phyloP scores from a whole-genome alignment of 805 yeast genomes.

The Teunomyces pallodes region DNA sequence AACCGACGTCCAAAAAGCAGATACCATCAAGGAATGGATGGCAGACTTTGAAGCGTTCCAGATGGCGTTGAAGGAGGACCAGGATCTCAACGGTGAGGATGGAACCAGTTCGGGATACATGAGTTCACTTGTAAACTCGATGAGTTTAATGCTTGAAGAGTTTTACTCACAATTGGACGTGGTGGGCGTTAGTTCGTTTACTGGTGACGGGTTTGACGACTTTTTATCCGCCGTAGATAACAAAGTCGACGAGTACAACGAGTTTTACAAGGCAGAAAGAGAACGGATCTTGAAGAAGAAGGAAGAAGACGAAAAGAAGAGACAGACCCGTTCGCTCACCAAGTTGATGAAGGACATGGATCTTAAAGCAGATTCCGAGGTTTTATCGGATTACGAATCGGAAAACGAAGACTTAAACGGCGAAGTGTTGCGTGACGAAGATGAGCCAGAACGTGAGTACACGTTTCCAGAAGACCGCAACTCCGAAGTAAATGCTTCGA shows the following conservation, averaged over 20 bases:
- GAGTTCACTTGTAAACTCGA: conserved; percentile 89
- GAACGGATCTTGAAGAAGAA: conserved; percentile 76
- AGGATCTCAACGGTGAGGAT: conserved; percentile 62
- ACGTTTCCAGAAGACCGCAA: conserved; percentile 67
- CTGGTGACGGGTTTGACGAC: conserved; percentile 94
- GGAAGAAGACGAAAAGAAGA: conserved; percentile 67
- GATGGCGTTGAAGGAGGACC: conserved; percentile 63
- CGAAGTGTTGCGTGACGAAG: conserved; percentile 46
- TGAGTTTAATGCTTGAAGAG: conserved; percentile 95
- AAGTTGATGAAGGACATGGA: conserved; percentile 87
- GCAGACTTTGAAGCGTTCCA: conserved; percentile 92
- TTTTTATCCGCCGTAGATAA: conserved; percentile 80
- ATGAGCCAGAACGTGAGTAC: conserved; percentile 56
- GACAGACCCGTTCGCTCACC: conserved; percentile 68
- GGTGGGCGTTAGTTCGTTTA: conserved; percentile 87
- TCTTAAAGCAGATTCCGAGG: conserved; percentile 49
- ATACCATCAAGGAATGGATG: conserved; percentile 96
- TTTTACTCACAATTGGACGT: conserved; percentile 91
- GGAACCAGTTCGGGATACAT: conserved; percentile 79
- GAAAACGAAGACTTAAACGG: conserved; percentile 49
- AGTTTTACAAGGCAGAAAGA: conserved; percentile 80
- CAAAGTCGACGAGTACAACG: conserved; percentile 84
- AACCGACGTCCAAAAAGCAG: conserved; percentile 82
- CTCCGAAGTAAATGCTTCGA: conserved; percentile 53
- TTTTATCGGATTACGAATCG: conserved; percentile 51